Base-by-base conservation (phyloP, 331 rosid genomes). In the Acacia pycnantha region DNA sequence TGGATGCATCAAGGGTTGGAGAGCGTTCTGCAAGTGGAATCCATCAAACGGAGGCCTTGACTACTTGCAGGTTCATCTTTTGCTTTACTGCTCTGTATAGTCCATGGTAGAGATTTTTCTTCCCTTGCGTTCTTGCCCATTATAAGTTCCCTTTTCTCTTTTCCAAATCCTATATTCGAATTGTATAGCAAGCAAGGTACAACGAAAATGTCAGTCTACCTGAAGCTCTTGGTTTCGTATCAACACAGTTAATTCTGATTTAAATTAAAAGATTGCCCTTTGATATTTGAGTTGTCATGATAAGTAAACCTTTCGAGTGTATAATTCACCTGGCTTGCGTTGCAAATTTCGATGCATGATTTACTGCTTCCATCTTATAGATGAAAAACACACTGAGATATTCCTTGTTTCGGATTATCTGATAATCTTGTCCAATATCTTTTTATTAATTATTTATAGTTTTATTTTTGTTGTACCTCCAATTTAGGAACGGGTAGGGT, bases 31-130 rank as follows among this genome's bases (percentile, higher is more conserved):
- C n/a, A 82, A 79, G 47, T 93, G 97, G 99, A 94, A 88, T 74
- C 97, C 98, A 12, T 79, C 74, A 15, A 85, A 84, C 40, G 89
- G 92, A 51, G 99, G 98, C 70, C 97, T 96, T 15, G 87, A 91
- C 76, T 91, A 94, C 89, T 81, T 96, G 81, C 90, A 89, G 97
- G 98, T 90, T 87, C 73, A 8, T 70, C 70, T 71, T 77, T 59
- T 4, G 68, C 27, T 77, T 48, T 35, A 22, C n/a, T 11, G 31
- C 24, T 35, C 8, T 78, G 35, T 37, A 5, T 66, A 46, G 43
- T 68, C 35, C 54, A 29, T 53, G 27, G 1, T 47, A 19, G 15
- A 41, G 37, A 22, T 51, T 21, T 5, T 41, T 8, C 9, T 37
- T 2, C 2, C 12, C 11, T 7, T 37, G 12, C 26, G 5, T 41